A percentile compares a stretch with the other conserved stretches of the same genome.
These are phyloP conservation scores for Sparassis latifolia DNA, from an alignment of 1,284 basidiomycete genomes.

Conservation along the genomic window DNA sequence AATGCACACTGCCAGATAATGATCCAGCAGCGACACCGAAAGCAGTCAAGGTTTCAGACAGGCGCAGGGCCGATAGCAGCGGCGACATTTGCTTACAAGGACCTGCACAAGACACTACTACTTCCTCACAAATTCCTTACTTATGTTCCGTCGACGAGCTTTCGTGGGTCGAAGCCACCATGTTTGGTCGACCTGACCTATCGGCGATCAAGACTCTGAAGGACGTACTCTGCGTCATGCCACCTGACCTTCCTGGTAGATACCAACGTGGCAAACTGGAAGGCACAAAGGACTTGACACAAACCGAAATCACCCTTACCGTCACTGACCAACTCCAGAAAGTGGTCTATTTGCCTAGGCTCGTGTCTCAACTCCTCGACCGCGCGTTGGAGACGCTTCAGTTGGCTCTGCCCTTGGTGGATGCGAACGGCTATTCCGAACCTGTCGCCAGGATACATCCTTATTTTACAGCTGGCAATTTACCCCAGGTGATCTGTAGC, in stretches of 20 bases:
- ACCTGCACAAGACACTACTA: too few species aligned
- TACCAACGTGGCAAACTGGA: not conserved
- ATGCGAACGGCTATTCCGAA: not conserved
- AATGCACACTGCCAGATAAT: too few species aligned
- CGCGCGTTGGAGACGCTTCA: not conserved
- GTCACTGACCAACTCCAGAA: not conserved
- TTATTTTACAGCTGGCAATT: not conserved
- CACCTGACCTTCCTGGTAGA: not conserved
- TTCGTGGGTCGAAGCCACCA: too few species aligned
- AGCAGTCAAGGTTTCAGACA: too few species aligned
- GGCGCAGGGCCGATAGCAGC: too few species aligned
- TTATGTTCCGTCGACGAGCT: too few species aligned
- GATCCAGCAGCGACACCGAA: too few species aligned
- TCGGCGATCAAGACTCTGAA: not conserved
- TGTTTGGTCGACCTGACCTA: not conserved
- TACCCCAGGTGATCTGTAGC: not conserved
- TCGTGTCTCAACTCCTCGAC: not conserved
- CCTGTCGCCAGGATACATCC: not conserved
- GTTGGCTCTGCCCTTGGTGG: not conserved
- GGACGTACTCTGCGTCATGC: not conserved
- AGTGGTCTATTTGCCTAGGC: not conserved
- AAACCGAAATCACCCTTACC: not conserved
- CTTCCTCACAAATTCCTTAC: too few species aligned
- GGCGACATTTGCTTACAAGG: too few species aligned
- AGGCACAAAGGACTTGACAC: not conserved